A percentile compares a stretch with the other conserved stretches of the same genome.
These are phyloP conservation scores for Furcasterigmium sp. DNA, from an alignment of 2,329 filamentous ascomycete genomes.

Conservation along the genomic window DNA sequence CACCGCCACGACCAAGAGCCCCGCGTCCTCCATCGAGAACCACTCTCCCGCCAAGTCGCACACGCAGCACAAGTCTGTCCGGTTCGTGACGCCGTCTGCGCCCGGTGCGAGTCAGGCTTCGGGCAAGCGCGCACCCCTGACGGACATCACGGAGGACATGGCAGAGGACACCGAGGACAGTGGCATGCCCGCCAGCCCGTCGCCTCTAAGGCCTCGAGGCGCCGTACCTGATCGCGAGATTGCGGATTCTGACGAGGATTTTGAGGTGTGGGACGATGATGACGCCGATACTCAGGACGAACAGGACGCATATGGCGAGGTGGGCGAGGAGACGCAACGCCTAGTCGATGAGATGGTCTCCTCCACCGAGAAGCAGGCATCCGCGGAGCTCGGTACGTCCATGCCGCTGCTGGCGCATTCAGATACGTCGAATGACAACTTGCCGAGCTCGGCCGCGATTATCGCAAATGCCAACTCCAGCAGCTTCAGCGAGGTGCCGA, in stretches of 20 bases:
- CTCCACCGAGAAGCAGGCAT: slow-evolving; percentile 8
- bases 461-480: neutral
- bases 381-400: slow-evolving; percentile 2
- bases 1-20: slow-evolving; percentile 19
- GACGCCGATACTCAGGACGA: slow-evolving; percentile 9
- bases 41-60: slow-evolving; percentile 13
- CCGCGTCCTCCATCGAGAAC: slow-evolving; percentile 13
- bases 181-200: slow-evolving; percentile 3
- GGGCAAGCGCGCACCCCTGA: neutral
- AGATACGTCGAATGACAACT: neutral
- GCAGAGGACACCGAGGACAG: slow-evolving; percentile 5
- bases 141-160: slow-evolving; percentile 3
- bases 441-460: neutral
- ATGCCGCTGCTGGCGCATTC: neutral
- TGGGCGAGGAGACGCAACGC: slow-evolving; percentile 12
- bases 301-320: slow-evolving; percentile 5
- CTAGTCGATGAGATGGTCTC: slow-evolving; percentile 9
- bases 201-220: slow-evolving; percentile 5
- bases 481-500: neutral
- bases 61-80: slow-evolving; percentile 14
- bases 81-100: slow-evolving; percentile 10
- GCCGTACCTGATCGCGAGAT: slow-evolving; percentile 30
- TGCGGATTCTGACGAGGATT: slow-evolving; percentile 44
- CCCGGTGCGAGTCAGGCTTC: slow-evolving; percentile 6
- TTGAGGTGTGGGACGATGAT: slow-evolving; percentile 11